Base-by-base conservation (phyloP, 352 stramenopile species). In the Pythium diclinum region DNA sequence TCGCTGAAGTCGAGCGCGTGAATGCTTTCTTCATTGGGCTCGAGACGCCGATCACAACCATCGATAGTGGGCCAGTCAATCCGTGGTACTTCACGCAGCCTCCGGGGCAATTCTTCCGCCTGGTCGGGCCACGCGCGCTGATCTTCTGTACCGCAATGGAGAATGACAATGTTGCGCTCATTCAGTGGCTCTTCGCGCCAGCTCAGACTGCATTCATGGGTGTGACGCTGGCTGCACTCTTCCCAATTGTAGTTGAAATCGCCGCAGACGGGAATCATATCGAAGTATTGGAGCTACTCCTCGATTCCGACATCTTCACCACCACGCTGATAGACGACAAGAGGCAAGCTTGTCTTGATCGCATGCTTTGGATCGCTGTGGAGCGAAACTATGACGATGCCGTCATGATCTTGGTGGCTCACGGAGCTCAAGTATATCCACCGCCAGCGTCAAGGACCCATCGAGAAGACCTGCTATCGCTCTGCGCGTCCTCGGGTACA, bases 201-300 rank as follows among this genome's bases (percentile, higher is more conserved):
- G 25, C 4, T 28, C 25, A 28, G 4, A 3, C 25, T 3, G 1
- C 25, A 28, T 52, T 52, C 9, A 21, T 52, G 17, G 40, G 61
- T 3, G 19, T 49, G 40, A 61, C 61, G 9, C 61, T 67, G 17
- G 52, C 61, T 21, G 61, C 61, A 30, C 30, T 67, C 21, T 40
- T 67, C 11, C 61, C 52, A 9, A 47, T 56, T 23, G 60, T 53
- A 0, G 51, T 30, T 10, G 52, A 38, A 23, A 51, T 67, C 40
- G 53, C 61, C 5, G 53, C 61, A 21, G 61, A 67, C 32, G 53
- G 54, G 32, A 67, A 67, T 30, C 61, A 56, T 21, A 6, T 61
- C 6, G 52, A 42, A 6, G 19, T 61, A 7, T 19, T 67, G 6
- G 61, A 67, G 21, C 33, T 51, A 11, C 40, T 67, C 40, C 16